These are phyloP conservation scores for Diaporthe amygdali DNA, from an alignment of 2,329 filamentous ascomycete genomes.

Conservation along the genomic window DNA sequence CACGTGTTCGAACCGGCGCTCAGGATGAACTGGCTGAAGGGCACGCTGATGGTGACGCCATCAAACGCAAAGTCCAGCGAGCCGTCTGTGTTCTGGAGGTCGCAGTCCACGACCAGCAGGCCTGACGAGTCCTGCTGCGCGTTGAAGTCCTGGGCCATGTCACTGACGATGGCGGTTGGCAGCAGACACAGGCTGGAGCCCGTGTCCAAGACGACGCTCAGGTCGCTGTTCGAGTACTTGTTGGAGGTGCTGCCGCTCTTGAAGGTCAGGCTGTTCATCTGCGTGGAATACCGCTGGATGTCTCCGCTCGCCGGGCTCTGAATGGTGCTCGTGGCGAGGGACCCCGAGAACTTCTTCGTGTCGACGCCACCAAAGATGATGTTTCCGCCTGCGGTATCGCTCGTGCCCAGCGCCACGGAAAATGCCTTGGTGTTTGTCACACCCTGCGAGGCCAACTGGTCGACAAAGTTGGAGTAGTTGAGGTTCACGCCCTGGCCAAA, in stretches of 20 bases:
- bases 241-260: constrained; percentile 34
- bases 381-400: constrained; percentile 33
- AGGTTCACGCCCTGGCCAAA: constrained; percentile 54
- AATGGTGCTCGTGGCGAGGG: constrained; percentile 36
- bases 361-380: constrained; percentile 53
- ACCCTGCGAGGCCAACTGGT: constrained; percentile 50
- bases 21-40: constrained; percentile 43
- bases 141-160: constrained; percentile 49
- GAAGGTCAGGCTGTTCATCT: constrained; percentile 43
- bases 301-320: constrained; percentile 34
- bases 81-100: constrained; percentile 34
- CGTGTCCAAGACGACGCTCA: constrained; percentile 64
- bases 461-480: constrained; percentile 51
- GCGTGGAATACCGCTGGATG: constrained; percentile 47
- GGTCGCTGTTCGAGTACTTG: constrained; percentile 36
- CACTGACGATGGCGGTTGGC: constrained; percentile 58
- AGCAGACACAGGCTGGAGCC: constrained; percentile 73
- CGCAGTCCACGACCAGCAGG: constrained; percentile 48
- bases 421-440: constrained; percentile 47
- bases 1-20: constrained; percentile 21
- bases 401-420: constrained; percentile 38
- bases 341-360: constrained; percentile 48
- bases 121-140: constrained; percentile 48
- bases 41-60: constrained; percentile 41
- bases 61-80: constrained; percentile 46